phyloP scores from a whole-genome alignment of 805 yeast species.

The Debaryomyces maramus region DNA sequence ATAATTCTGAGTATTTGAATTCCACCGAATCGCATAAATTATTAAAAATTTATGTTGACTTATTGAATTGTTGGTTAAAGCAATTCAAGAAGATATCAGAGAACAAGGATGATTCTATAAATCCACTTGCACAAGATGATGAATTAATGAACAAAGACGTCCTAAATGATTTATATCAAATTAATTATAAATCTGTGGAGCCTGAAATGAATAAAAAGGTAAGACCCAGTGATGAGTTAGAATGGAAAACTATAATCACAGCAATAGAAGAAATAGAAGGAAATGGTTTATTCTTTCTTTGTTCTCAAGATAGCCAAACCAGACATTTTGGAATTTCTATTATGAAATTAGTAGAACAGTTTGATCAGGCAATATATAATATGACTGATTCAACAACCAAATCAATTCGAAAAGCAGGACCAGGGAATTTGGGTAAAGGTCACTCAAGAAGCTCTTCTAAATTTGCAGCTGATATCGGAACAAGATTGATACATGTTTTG shows the following conservation, averaged over 20 bases:
- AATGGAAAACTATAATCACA: slow-evolving; percentile 76
- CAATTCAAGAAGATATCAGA: slow-evolving; percentile 46
- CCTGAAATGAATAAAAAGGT: slow-evolving; percentile 14
- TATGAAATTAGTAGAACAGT: slow-evolving; percentile 74
- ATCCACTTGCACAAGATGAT: slow-evolving; percentile 33
- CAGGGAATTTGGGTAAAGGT: slow-evolving; percentile 12
- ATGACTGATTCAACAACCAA: slow-evolving; percentile 29
- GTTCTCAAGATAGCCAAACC: slow-evolving; percentile 79
- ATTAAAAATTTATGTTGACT: slow-evolving; percentile 71
- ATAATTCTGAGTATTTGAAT: slow-evolving; percentile 57
- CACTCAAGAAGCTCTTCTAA: slow-evolving; percentile 65
- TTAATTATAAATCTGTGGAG: slow-evolving; percentile 44
- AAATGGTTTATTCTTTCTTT: slow-evolving; percentile 85
- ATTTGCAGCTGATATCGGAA: slow-evolving; percentile 77
- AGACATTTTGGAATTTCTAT: slow-evolving; percentile 77
- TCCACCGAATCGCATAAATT: slow-evolving; percentile 61
- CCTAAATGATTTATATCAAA: slow-evolving; percentile 44
- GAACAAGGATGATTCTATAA: slow-evolving; percentile 15
- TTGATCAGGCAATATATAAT: slow-evolving; percentile 79
- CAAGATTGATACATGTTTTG: slow-evolving; percentile 72
- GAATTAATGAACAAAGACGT: slow-evolving; percentile 39
- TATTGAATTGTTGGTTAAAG: slow-evolving; percentile 79
- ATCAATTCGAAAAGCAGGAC: background rate
- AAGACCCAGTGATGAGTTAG: slow-evolving; percentile 56
- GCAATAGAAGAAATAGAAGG: slow-evolving; percentile 95